phyloP scores from a whole-genome alignment of 2,329 filamentous ascomycete species.

The Penicillium sp. region DNA sequence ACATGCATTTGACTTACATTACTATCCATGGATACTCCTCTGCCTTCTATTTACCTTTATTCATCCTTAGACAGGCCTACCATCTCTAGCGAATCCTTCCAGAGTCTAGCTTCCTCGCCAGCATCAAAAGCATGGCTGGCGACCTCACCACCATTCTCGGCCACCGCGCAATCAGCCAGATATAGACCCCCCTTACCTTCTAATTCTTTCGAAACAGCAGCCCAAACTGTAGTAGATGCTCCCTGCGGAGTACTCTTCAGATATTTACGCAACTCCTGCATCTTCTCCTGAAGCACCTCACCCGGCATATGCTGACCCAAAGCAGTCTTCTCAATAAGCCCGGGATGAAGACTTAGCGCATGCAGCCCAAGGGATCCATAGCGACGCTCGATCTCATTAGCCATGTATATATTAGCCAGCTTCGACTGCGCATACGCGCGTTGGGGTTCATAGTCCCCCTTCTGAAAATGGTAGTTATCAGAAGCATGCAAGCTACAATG shows the following conservation, averaged over 20 bases:
- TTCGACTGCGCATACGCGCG: conserved; percentile 48
- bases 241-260: conserved; percentile 37
- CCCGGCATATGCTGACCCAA: conserved; percentile 2
- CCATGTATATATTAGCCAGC: conserved; percentile 48
- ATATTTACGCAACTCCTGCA: conserved; percentile 8
- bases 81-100: conserved; percentile 28
- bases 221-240: conserved; percentile 39
- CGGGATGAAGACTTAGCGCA: conserved; percentile 45
- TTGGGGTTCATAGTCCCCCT: conserved; percentile 30
- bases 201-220: conserved; percentile 31
- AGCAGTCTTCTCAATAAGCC: conserved; percentile 20
- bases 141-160: conserved; percentile 11
- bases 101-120: conserved; percentile 28
- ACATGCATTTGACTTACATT: background rate
- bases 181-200: conserved; percentile 29
- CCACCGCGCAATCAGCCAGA: conserved; percentile 27
- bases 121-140: conserved; percentile 25
- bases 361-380: conserved; percentile 46
- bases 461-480: conserved; percentile 41
- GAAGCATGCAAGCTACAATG: conserved; percentile 22
- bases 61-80: conserved; percentile 13
- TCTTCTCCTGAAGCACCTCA: conserved; percentile 6
- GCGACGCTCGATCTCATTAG: conserved; percentile 49
- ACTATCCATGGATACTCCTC: too few species aligned
- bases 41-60: background rate